phyloP scores from a whole-genome alignment of 2,329 filamentous ascomycete species.

The Huntiella savannae region DNA sequence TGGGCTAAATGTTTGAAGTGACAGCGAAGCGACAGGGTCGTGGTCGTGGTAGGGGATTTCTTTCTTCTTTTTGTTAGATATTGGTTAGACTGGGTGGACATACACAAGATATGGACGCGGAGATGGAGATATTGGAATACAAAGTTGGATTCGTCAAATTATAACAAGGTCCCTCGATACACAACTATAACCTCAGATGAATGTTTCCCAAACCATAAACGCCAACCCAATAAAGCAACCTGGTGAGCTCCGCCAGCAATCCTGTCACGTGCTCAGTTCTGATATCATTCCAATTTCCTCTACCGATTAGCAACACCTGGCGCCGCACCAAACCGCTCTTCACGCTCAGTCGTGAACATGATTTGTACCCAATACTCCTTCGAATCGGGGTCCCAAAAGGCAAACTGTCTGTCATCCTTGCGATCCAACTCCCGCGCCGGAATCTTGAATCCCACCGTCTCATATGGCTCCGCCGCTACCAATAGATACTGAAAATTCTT shows the following conservation, averaged over 20 bases:
- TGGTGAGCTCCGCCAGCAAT: background rate
- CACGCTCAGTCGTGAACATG: constrained; percentile 95
- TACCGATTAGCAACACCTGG: constrained; percentile 36
- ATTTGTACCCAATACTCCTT: constrained; percentile 98
- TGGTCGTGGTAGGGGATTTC: too few relatives aligned
- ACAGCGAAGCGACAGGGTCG: too few relatives aligned
- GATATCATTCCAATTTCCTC: constrained; percentile 7
- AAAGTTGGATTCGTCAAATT: too few relatives aligned
- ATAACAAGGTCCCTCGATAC: too few relatives aligned
- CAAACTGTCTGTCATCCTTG: constrained; percentile 73
- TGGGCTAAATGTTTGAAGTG: too few relatives aligned
- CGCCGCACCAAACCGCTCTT: constrained; percentile 63
- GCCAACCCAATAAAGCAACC: background rate
- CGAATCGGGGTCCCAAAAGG: constrained; percentile 84
- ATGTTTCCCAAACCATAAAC: background rate
- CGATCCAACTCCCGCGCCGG: constrained; percentile 86
- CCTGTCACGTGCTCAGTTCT: background rate
- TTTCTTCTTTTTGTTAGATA: too few relatives aligned
- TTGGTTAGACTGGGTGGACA: too few relatives aligned
- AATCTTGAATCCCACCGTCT: constrained; percentile 92
- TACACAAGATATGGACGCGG: too few relatives aligned
- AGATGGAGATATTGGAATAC: too few relatives aligned
- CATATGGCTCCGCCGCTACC: constrained; percentile 91
- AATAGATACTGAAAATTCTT: constrained; percentile 88
- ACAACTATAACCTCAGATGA: background rate